Percentiles rank a stretch among this genome's conserved stretches.
Conservation (phyloP, 176 grass and related monocot species). For the Oryza meyeriana region DNA sequence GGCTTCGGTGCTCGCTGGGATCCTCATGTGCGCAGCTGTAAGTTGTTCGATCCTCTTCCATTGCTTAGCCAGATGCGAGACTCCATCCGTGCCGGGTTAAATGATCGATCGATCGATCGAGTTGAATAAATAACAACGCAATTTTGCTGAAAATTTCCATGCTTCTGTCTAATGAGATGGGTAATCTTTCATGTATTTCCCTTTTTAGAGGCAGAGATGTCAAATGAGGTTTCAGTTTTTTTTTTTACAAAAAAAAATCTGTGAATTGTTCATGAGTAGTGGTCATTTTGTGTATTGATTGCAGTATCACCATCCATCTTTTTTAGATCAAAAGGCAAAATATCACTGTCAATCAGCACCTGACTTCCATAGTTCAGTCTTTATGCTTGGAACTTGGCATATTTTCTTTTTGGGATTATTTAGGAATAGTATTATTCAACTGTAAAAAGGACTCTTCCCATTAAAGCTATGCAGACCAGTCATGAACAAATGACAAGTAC, state of each 20-base stretch:
- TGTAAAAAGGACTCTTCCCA: background rate
- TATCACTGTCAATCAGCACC: background rate
- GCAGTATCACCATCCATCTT: background rate
- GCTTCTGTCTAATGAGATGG: too few species aligned
- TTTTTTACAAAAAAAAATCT: too few species aligned
- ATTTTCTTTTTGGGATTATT: background rate
- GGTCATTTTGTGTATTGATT: background rate
- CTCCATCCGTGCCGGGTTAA: background rate
- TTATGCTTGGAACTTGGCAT: background rate
- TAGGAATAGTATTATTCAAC: background rate
- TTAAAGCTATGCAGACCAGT: background rate
- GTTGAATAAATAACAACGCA: too few species aligned
- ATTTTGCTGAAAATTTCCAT: background rate
- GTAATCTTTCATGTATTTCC: too few species aligned
- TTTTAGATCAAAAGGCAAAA: background rate
- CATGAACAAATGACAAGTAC: background rate
- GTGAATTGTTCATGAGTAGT: background rate
- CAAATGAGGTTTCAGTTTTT: too few species aligned
- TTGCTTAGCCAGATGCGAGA: background rate
- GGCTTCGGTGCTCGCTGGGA: constrained; percentile 41
- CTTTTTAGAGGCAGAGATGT: too few species aligned
- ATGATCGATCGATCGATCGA: too few species aligned
- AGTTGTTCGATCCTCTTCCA: background rate
- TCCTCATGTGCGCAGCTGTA: constrained; percentile 39
- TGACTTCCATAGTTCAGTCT: background rate